Base-by-base conservation (phyloP, 176 grass and related monocot species). In the Zizania latifolia region DNA sequence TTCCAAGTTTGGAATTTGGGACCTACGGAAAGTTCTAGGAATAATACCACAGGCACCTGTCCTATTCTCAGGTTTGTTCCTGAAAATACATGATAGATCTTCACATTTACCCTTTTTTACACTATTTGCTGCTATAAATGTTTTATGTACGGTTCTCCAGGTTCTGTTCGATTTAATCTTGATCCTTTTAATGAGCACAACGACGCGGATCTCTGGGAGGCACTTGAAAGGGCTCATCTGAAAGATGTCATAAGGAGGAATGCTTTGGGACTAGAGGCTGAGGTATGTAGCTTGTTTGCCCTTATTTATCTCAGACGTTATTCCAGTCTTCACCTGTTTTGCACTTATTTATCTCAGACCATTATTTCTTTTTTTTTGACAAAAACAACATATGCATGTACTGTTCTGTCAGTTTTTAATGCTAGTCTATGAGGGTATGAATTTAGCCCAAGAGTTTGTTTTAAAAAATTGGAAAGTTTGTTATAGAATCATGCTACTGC, bases 171-270 rank as follows among this genome's bases (percentile, higher is more conserved):
- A 65, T 99, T 99, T 88, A 99, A 99, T 90, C 75, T 99, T 72
- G 95, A 99, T 85, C 95, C 95, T 48, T 99, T 99, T 85, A 80
- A 68, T 19, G 95, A 99, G 95, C 95, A 99, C 72, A 99, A 94
- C 44, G 95, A 99, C 84, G 91, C 89, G 16, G 95, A 99, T 90
- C 84, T 99, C 31, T 99, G 95, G 95, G 95, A 99, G 44, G 92
- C 95, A 44, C 79, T 99, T 6, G 95, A 99, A 81, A 94, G 91
- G 86, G 95, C 95, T 68, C 91, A 99, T 92, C 72, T 99, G 50
- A 99, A 99, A 83, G 95, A 99, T 82, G 91, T 78, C 64, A 99
- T 99, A 17, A 71, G 91, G 38, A 89, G 95, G 76, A 99, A 94
- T 84, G 34, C 89, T 72, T 41, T 94, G 74, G 95, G 95, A 33